These are phyloP conservation scores for Nelumbo lutea DNA, from an alignment of 164 flowering plant genomes.

Conservation along the genomic window DNA sequence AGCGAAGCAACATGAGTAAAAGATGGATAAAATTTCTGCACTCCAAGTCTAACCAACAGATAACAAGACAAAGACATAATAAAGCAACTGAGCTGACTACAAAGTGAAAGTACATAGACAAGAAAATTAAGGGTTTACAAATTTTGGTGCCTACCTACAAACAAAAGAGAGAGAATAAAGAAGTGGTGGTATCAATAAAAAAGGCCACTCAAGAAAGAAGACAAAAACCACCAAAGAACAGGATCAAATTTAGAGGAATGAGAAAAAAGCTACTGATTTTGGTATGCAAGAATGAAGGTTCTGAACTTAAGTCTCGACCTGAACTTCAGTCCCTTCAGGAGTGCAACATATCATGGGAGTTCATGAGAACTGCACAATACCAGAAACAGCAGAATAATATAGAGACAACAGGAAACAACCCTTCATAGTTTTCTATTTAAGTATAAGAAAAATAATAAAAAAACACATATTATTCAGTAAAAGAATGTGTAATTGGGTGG, in stretches of 20 bases:
- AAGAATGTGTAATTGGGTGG: no score
- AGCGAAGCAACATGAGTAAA: conserved; percentile 14
- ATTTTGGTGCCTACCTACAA: neutral
- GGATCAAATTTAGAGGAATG: conserved; percentile 1
- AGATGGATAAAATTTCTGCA: conserved; percentile 14
- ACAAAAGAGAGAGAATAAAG: conserved; percentile 1
- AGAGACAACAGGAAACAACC: neutral
- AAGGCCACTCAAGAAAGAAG: neutral
- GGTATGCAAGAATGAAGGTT: neutral
- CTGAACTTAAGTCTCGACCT: neutral
- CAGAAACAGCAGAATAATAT: neutral
- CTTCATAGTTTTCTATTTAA: neutral
- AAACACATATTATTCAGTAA: no score
- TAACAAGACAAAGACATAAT: conserved; percentile 10
- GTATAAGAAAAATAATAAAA: neutral
- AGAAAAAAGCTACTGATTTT: neutral
- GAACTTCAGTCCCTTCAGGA: neutral
- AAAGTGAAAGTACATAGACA: neutral
- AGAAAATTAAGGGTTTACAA: conserved; percentile 5
- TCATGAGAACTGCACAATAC: neutral
- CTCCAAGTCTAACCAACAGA: conserved; percentile 20
- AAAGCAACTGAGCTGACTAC: conserved; percentile 3
- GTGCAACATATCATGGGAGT: neutral
- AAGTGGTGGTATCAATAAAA: conserved; percentile 1
- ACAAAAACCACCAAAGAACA: neutral